phyloP scores from a whole-genome alignment of 192 early-diverging fungal genomes.

The Funneliformis mosseae region DNA sequence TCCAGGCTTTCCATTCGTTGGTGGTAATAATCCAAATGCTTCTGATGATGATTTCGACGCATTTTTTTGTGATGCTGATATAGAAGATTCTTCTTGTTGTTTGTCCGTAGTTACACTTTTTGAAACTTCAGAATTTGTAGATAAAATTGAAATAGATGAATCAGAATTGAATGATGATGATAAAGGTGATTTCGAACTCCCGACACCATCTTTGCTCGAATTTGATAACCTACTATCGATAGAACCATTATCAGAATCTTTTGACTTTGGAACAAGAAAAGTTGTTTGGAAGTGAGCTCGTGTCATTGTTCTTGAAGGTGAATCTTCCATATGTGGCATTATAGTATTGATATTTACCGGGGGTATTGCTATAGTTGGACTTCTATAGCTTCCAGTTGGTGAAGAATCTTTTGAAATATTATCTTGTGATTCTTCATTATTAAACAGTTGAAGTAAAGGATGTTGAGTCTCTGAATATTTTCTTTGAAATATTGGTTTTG shows the following conservation, averaged over 20 bases:
- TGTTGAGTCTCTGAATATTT: constrained; percentile 23
- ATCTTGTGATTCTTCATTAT: neutral
- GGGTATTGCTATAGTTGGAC: constrained; percentile 25
- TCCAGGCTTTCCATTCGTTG: neutral
- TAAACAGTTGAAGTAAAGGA: constrained; percentile 30
- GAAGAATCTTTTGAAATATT: constrained; percentile 12
- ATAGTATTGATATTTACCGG: constrained; percentile 11
- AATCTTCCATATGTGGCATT: constrained; percentile 9
- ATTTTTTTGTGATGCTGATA: neutral
- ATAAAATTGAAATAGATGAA: neutral
- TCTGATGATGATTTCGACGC: neutral
- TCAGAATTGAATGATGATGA: neutral
- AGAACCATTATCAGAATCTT: neutral
- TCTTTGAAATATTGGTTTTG: constrained; percentile 23
- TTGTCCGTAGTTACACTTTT: neutral
- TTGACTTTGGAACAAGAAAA: neutral
- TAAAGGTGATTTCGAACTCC: neutral
- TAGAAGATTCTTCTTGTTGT: neutral
- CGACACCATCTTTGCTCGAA: neutral
- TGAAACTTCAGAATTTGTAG: neutral
- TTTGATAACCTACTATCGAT: neutral
- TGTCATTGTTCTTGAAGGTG: constrained; percentile 9
- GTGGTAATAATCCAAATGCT: constrained; percentile 14
- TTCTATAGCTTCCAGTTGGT: neutral
- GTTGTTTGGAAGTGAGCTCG: neutral